A percentile compares a stretch with the other conserved stretches of the same genome.
phyloP scores from a whole-genome alignment of 441 rosid genomes.

The Corymbia calophylla region DNA sequence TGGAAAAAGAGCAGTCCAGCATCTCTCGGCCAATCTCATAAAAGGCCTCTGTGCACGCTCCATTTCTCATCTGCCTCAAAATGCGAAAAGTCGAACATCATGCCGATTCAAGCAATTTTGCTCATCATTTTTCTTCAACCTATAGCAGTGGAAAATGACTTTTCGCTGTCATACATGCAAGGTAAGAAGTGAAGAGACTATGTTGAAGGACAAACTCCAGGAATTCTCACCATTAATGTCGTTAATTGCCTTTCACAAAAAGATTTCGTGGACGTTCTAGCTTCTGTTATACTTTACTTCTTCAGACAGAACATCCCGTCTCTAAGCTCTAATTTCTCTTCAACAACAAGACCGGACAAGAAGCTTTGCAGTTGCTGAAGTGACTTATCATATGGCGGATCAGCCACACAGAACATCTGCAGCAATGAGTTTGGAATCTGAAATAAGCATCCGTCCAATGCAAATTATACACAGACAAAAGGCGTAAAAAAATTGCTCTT shows the following conservation, averaged over 20 bases:
- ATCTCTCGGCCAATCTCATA: neutral
- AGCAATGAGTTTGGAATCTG: neutral
- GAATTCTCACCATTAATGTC: neutral
- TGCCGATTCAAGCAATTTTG: neutral
- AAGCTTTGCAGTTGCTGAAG: conserved; percentile 92
- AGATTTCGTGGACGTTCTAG: neutral
- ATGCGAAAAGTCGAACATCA: neutral
- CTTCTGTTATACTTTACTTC: conserved; percentile 32
- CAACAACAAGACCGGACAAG: conserved; percentile 72
- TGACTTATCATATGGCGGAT: conserved; percentile 88
- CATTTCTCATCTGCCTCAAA: neutral
- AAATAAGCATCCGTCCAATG: neutral
- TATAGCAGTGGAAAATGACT: neutral
- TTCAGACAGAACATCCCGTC: conserved; percentile 77
- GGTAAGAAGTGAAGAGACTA: neutral
- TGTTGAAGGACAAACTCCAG: neutral
- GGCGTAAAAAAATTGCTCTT: neutral
- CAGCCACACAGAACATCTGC: conserved; percentile 92
- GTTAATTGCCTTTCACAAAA: neutral
- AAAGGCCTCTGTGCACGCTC: neutral
- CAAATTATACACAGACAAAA: neutral
- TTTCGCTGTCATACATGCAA: neutral
- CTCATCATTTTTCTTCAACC: neutral
- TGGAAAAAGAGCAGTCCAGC: neutral
- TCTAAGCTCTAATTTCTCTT: conserved; percentile 82